Conservation (phyloP, 2,329 filamentous ascomycete species). For the Cladophialophora exuberans region DNA sequence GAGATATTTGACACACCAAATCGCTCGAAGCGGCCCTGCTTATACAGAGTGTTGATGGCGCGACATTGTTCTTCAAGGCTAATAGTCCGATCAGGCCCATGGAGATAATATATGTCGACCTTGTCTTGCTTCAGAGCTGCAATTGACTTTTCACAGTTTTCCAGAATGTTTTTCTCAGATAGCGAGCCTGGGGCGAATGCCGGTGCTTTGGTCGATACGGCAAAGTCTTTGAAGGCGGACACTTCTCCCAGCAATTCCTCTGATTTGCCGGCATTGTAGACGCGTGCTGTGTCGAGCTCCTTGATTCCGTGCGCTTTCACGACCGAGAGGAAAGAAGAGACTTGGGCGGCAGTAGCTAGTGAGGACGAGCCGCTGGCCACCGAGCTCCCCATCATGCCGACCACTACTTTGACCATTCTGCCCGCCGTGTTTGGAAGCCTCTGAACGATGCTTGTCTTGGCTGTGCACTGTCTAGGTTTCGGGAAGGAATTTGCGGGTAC, state of each 20-base stretch:
- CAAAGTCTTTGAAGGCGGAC: conserved; percentile 12
- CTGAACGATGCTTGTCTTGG: no score
- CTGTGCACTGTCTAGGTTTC: no score
- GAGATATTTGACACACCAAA: conserved; percentile 45
- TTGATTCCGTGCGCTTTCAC: conserved; percentile 15
- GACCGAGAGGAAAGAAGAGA: conserved; percentile 19
- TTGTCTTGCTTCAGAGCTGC: conserved; percentile 22
- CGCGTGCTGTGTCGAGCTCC: conserved; percentile 28
- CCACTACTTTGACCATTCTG: conserved; percentile 24
- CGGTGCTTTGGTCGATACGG: conserved; percentile 28
- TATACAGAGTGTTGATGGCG: conserved; percentile 39
- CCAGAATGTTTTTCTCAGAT: conserved; percentile 14
- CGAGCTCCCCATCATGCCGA: conserved; percentile 26
- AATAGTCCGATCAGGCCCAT: conserved; percentile 41
- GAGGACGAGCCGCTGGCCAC: conserved; percentile 14
- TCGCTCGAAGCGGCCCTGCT: conserved; percentile 36
- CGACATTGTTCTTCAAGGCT: conserved; percentile 42
- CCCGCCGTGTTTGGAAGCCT: neutral
- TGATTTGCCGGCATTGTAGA: conserved; percentile 21
- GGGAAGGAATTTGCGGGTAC: no score
- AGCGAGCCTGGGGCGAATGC: conserved; percentile 15
- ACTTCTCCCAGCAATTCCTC: conserved; percentile 20
- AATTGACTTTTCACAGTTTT: conserved; percentile 6
- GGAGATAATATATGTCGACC: conserved; percentile 42
- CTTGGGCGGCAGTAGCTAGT: conserved; percentile 8